A percentile compares a stretch with the other conserved stretches of the same genome.
These are phyloP conservation scores for Arctostaphylos glauca DNA, from an alignment of 148 eudicot species.

Conservation along the genomic window DNA sequence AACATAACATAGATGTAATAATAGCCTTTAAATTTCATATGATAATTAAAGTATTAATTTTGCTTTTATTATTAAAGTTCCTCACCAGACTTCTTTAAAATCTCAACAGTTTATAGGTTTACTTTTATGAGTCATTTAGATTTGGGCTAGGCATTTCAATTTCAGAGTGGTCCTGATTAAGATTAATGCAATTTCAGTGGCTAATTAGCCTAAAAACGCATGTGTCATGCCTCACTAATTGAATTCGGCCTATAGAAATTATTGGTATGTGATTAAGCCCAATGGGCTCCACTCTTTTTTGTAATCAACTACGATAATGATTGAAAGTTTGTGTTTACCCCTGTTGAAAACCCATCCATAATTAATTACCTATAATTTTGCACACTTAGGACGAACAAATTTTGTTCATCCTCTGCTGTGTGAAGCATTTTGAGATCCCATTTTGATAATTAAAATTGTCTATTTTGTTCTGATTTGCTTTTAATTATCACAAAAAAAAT, in stretches of 20 bases:
- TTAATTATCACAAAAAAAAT: no score
- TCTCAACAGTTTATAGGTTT: neutral
- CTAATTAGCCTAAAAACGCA: neutral
- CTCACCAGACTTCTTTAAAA: conserved; percentile 1
- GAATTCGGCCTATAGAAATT: neutral
- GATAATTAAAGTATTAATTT: neutral
- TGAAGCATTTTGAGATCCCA: no score
- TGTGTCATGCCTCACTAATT: neutral
- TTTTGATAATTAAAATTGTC: no score
- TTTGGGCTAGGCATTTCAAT: no score
- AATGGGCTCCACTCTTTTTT: neutral
- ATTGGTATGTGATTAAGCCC: neutral
- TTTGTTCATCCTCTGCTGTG: no score
- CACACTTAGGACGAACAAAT: no score
- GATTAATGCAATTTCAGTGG: neutral
- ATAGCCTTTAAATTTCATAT: no score
- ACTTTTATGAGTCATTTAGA: neutral
- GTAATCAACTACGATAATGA: neutral
- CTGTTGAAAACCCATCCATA: neutral
- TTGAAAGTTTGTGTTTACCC: neutral
- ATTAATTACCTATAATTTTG: no score
- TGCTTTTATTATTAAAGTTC: neutral
- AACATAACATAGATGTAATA: neutral
- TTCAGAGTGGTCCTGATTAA: no score
- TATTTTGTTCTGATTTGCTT: no score